Evolutionary conservation across 352 stramenopile species (phyloP).

Genomic region (Pythium sukuiense): DNA sequence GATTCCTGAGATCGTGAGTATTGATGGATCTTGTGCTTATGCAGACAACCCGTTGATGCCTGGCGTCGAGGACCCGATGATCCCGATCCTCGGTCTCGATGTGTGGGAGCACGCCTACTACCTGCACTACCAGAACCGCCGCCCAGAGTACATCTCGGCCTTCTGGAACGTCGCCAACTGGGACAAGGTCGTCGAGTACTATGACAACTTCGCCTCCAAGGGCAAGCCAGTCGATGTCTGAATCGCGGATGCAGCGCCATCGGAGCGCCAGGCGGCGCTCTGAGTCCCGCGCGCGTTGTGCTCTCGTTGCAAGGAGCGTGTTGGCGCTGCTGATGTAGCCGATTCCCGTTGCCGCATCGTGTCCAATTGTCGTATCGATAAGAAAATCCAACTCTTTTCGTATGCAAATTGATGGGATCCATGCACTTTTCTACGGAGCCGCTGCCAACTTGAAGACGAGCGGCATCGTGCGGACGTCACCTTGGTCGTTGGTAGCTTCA

Average conservation of each 20-base stretch:
- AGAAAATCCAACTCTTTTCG: constrained; percentile 5
- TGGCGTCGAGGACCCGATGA: constrained; percentile 69
- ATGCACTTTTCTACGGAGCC: neutral
- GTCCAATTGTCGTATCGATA: constrained; percentile 1
- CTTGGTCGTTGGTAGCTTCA: constrained; percentile 37
- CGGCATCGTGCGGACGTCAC: constrained; percentile 31
- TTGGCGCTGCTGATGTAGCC: neutral
- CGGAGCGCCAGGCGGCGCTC: constrained; percentile 15
- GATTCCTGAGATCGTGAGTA: neutral
- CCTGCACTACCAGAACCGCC: constrained; percentile 97
- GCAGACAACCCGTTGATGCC: constrained; percentile 87
- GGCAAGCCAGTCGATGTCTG: constrained; percentile 82
- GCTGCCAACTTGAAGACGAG: constrained; percentile 39
- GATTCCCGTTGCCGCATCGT: neutral
- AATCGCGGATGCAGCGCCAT: constrained; percentile 33
- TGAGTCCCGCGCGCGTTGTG: constrained; percentile 25
- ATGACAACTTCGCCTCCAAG: constrained; percentile 88
- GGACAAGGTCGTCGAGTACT: constrained; percentile 92
- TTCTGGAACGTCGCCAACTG: constrained; percentile 99
- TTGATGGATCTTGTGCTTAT: constrained; percentile 3
- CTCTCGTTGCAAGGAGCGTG: constrained; percentile 13
- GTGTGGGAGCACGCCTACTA: constrained; percentile 97
- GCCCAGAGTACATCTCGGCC: constrained; percentile 95
- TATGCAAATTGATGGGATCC: neutral
- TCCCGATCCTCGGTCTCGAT: constrained; percentile 94